phyloP scores from a whole-genome alignment of 164 flowering plant genomes.

The Magnolia changhungtana region DNA sequence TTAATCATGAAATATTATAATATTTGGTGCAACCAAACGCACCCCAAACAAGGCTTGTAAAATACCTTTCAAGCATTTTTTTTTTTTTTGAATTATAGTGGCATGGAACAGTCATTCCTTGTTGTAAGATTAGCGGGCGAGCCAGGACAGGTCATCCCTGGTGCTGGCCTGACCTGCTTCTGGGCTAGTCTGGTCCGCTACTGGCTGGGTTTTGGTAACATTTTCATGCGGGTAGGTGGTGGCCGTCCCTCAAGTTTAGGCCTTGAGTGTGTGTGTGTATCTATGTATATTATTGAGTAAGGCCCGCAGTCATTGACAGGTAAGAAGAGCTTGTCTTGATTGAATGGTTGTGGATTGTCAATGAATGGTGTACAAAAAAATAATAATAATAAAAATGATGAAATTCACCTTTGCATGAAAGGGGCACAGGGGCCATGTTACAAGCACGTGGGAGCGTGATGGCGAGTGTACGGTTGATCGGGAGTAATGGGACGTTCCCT shows the following conservation, averaged over 20 bases:
- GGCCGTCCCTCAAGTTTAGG: not conserved
- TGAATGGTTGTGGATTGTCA: not conserved
- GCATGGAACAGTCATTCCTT: too few relatives aligned
- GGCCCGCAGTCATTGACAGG: not conserved
- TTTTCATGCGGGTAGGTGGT: not conserved
- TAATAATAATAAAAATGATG: not conserved
- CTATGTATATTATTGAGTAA: not conserved
- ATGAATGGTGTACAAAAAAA: not conserved
- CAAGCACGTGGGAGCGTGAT: constrained; percentile 44
- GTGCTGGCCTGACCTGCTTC: too few relatives aligned
- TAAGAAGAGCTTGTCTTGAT: not conserved
- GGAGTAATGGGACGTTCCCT: constrained; percentile 65
- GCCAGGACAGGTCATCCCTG: too few relatives aligned
- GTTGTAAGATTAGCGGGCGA: too few relatives aligned
- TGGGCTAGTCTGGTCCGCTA: too few relatives aligned
- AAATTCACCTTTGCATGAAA: constrained; percentile 70
- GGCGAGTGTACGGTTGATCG: constrained; percentile 35
- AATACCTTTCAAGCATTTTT: too few relatives aligned
- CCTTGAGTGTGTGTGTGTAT: not conserved
- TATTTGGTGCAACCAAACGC: not conserved
- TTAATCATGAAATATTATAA: not conserved
- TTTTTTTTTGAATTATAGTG: too few relatives aligned
- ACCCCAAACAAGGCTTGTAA: too few relatives aligned
- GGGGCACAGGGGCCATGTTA: constrained; percentile 60
- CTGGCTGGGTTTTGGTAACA: not conserved